Conservation (phyloP, 2,329 filamentous ascomycete genomes). For the Neophaeococcomyces mojaviensis region DNA sequence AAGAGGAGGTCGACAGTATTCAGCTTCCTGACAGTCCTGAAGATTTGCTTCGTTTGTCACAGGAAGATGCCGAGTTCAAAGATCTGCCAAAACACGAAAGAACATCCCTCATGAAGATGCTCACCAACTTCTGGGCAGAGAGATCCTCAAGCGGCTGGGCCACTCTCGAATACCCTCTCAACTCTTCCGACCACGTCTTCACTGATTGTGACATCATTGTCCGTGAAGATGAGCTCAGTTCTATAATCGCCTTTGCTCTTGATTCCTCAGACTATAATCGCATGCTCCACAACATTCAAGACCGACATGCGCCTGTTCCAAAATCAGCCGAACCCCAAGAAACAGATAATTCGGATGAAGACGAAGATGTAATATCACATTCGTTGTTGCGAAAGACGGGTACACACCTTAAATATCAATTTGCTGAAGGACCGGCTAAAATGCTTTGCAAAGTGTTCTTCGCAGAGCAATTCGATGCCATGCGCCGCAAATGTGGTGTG, state of each 20-base stretch:
- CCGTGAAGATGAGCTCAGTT: slow-evolving; percentile 93
- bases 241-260: slow-evolving; percentile 85
- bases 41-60: slow-evolving; percentile 42
- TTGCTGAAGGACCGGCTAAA: slow-evolving; percentile 83
- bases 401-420: slow-evolving; percentile 93
- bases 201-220: slow-evolving; percentile 96
- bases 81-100: slow-evolving; percentile 90
- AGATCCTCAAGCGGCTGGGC: slow-evolving; percentile 92
- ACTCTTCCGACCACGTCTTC: slow-evolving; percentile 85
- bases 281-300: slow-evolving; percentile 55
- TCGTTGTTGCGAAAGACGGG: slow-evolving; percentile 77
- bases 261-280: slow-evolving; percentile 78
- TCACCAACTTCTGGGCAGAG: slow-evolving; percentile 98
- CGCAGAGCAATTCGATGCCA: slow-evolving; percentile 92
- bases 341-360: slow-evolving; percentile 16
- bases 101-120: slow-evolving; percentile 85
- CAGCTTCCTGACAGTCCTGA: slow-evolving; percentile 47
- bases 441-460: slow-evolving; percentile 99
- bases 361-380: slow-evolving; percentile 60
- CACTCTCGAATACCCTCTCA: slow-evolving; percentile 83
- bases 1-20: slow-evolving; percentile 64
- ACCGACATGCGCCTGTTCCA: slow-evolving; percentile 15
- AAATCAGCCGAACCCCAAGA: slow-evolving; percentile 13
- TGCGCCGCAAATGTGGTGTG: slow-evolving; percentile 86
- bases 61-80: slow-evolving; percentile 52